Evolutionary conservation across 768 basidiomycete genomes (phyloP), one percentile per base, ranked within the genome.

Genomic region (Amanita exitialis): DNA sequence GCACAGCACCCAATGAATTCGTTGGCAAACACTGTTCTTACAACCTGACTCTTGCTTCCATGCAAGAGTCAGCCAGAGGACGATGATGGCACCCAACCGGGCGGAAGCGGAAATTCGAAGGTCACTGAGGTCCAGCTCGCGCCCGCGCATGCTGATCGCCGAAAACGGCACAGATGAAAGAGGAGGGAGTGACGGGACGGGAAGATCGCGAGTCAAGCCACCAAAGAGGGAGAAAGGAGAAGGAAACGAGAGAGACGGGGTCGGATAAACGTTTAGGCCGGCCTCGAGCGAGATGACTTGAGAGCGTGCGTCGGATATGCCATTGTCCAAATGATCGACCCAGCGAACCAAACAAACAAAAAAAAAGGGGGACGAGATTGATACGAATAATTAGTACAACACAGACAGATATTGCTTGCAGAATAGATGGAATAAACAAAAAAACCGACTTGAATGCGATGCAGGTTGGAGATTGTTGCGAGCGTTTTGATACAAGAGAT

Each of bases 21-120:
- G 8, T 27, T 27, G 27, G 8, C 27, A 27, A 27, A 5, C 76
- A 72, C 27, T 27, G 27, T 27, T 13, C n/a, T n/a, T 18, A 15
- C 36, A 37, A 8, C 34, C 35, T 36, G 5, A n/a, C 36, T 37
- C 15, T 16, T 18, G 13, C 36, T 37, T 18, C 16, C 36, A 30
- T 30, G 28, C 27, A 27, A 27, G 27, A 27, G 27, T 8, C 27
- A 27, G 8, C 7, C 27, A 27, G 27, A 27, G 8, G 27, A 27
- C 27, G 10, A 30, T 30, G 10, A 30, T 30, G 10, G 30, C 9
- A 3, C 30, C 30, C 30, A 30, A 10, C 30, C 30, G 30, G 10
- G 30, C 3, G 12, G 28, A 30, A 10, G 27, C 27, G 27, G 30
- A 30, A 28, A 20, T 4, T 18, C 38, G 18, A 10, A 43, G 12